phyloP scores from a whole-genome alignment of 2,329 filamentous ascomycete genomes.

The Sarocladiaceae sp. region DNA sequence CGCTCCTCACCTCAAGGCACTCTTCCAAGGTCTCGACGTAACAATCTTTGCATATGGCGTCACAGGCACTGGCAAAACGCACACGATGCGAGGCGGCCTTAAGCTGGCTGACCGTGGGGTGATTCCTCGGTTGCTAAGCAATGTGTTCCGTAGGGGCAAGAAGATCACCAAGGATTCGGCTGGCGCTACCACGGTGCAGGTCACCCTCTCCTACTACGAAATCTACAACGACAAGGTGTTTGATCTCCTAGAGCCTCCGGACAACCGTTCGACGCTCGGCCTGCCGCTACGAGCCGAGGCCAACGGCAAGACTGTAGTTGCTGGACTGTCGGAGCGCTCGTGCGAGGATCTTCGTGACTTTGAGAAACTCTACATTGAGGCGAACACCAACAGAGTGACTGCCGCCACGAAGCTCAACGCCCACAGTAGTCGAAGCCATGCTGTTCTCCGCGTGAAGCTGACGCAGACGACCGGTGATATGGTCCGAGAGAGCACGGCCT shows the following conservation, averaged over 20 bases:
- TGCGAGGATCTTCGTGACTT: constrained; percentile 88
- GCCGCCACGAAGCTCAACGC: constrained; percentile 90
- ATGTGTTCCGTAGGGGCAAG: constrained; percentile 78
- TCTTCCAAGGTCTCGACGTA: constrained; percentile 84
- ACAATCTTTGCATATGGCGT: constrained; percentile 92
- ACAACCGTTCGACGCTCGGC: constrained; percentile 79
- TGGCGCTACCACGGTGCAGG: constrained; percentile 65
- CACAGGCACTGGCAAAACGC: constrained; percentile 90
- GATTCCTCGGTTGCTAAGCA: constrained; percentile 80
- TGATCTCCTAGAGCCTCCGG: constrained; percentile 81
- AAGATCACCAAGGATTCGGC: constrained; percentile 78
- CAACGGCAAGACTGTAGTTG: constrained; percentile 80
- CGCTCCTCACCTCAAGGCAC: constrained; percentile 80
- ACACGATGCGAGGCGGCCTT: constrained; percentile 91
- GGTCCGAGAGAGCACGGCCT: constrained; percentile 75
- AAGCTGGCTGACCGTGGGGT: constrained; percentile 81
- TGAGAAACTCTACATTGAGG: constrained; percentile 83
- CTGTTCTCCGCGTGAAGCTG: constrained; percentile 86
- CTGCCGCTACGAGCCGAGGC: constrained; percentile 82
- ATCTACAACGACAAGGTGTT: constrained; percentile 97
- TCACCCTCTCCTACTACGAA: constrained; percentile 87
- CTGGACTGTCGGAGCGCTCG: constrained; percentile 76
- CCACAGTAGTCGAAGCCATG: constrained; percentile 84
- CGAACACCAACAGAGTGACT: constrained; percentile 85
- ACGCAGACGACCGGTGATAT: constrained; percentile 68